Evolutionary conservation across 2,329 filamentous ascomycete species (phyloP).

Genomic region (Nothophaeocryptopus gaeumannii): DNA sequence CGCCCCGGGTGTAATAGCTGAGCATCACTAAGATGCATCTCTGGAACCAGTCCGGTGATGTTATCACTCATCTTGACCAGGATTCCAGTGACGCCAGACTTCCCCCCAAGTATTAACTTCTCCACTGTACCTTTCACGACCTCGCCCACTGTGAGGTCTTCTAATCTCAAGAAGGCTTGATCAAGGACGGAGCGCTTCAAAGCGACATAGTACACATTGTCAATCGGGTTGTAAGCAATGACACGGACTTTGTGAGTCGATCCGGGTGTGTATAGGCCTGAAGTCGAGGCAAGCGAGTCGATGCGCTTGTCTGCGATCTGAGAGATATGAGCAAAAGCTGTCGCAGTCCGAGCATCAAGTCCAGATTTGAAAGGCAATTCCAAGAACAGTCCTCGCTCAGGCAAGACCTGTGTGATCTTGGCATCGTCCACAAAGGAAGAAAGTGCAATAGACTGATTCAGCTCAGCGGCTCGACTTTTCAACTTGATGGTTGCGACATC

Average conservation of each 20-base stretch:
- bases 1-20: conserved; percentile 89
- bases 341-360: conserved; percentile 8
- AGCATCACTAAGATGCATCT: conserved; percentile 84
- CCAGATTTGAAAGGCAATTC: conserved; percentile 52
- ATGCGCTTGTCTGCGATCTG: conserved; percentile 86
- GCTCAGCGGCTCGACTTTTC: conserved; percentile 24
- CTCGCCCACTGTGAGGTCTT: conserved; percentile 80
- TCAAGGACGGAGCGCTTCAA: conserved; percentile 78
- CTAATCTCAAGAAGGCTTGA: conserved; percentile 84
- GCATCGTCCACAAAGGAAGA: conserved; percentile 76
- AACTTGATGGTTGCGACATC: conserved; percentile 30
- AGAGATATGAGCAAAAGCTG: conserved; percentile 87
- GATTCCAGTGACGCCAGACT: conserved; percentile 74
- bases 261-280: conserved; percentile 74
- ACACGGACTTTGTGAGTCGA: conserved; percentile 78
- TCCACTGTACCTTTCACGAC: conserved; percentile 80
- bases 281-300: conserved; percentile 72
- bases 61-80: conserved; percentile 82
- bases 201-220: conserved; percentile 81
- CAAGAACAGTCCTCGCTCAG: conserved; percentile 77
- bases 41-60: conserved; percentile 82
- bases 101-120: conserved; percentile 75
- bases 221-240: conserved; percentile 80
- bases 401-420: conserved; percentile 75
- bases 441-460: conserved; percentile 58